Evolutionary conservation across 352 stramenopile genomes (phyloP), one percentile per base, ranked within the genome.

Genomic region (Pelagophyceae sp.): DNA sequence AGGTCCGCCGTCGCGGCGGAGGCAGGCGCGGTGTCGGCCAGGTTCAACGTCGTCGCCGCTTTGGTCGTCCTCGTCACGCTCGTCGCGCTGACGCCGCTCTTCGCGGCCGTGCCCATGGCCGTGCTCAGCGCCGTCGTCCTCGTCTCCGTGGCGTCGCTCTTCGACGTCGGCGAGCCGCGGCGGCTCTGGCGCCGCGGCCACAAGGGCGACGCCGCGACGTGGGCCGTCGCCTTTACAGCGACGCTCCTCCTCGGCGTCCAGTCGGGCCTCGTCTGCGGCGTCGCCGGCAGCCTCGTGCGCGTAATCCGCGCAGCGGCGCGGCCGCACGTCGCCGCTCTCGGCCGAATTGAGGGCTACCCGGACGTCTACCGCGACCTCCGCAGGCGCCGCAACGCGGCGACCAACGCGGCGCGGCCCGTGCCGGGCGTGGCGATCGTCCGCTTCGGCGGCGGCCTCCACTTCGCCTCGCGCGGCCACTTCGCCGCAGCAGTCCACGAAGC

Each of bases 1-100:
- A 87, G 90, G 31, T 92, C 85, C 1, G 87, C 87, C 0, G 88
- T 94, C 29, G 93, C 92, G 78, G 85, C 88, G 33, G 84, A 90
- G 58, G 91, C 83, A 38, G 80, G 80, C 23, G 89, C 89, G 0
- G 83, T 83, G 64, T 92, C 89, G 5, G 87, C 87, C 35, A 79
- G 93, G 0, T 85, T 87, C 40, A 91, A 86, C 32, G 87, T 92
- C 72, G 86, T 93, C 75, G 90, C 87, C 0, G 87, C 88, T 1
- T 27, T 88, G 17, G 81, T 93, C 32, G 86, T 93, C 51, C 83
- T 91, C 33, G 20, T 92, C 15, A 84, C 88, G 69, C 83, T 93
- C n/a, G 79, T 90, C 40, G 88, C 87, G 23, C 75, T 90, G 54
- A 92, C 88, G 0, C 82, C 82, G 11, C 83, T 86, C 38, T 83